A percentile compares a stretch with the other conserved stretches of the same genome.
Conservation (phyloP, 2,329 filamentous ascomycete species). For the Rutstroemia sp. region DNA sequence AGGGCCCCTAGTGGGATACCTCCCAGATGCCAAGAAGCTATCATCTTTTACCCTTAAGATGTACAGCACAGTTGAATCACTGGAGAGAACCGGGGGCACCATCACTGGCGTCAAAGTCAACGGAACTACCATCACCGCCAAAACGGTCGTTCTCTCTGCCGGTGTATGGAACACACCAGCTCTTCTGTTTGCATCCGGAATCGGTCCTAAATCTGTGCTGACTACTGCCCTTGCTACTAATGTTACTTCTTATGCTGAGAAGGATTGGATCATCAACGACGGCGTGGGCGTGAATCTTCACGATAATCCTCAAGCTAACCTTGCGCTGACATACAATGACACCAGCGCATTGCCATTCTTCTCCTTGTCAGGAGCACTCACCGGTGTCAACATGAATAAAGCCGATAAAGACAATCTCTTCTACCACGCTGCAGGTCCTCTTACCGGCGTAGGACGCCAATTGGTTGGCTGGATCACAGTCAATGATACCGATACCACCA, state of each 20-base stretch:
- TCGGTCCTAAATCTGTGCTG: neutral
- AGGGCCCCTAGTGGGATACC: slow-evolving; percentile 1
- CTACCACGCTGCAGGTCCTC: neutral
- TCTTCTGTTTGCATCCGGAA: neutral
- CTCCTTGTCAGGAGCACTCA: neutral
- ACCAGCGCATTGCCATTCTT: neutral
- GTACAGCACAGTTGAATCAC: neutral
- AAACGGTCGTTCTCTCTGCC: neutral
- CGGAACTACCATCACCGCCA: neutral
- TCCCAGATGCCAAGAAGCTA: neutral
- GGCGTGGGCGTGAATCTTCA: neutral
- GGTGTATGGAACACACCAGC: neutral
- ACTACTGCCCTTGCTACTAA: neutral
- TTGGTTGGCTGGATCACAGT: neutral
- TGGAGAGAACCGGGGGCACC: neutral
- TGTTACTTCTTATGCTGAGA: neutral
- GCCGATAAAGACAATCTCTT: neutral
- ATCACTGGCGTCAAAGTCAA: neutral
- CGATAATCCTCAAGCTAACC: neutral
- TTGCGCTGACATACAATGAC: neutral
- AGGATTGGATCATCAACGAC: slow-evolving; percentile 1
- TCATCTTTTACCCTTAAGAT: neutral
- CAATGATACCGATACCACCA: neutral
- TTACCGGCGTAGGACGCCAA: neutral
- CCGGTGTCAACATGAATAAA: neutral